Evolutionary conservation across 305 asterid species (phyloP).

Genomic region (Rubia peregrina): DNA sequence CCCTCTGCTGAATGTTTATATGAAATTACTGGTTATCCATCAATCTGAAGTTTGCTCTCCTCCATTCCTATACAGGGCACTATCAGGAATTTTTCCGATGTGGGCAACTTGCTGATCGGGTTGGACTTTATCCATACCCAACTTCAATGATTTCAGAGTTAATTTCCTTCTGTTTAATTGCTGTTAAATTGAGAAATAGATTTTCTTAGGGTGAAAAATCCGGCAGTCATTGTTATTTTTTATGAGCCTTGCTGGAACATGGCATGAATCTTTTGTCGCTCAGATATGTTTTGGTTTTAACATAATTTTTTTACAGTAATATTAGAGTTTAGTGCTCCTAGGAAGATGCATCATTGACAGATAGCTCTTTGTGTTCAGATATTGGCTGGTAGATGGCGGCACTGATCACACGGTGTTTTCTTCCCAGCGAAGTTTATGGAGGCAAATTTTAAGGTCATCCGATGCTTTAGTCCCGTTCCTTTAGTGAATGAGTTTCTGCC

Average conservation of each 20-base stretch:
- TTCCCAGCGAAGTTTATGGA: neutral
- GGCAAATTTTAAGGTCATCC: neutral
- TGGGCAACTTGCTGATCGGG: conserved; percentile 5
- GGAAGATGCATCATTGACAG: neutral
- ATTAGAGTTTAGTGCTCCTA: neutral
- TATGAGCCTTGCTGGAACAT: no score
- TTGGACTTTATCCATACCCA: neutral
- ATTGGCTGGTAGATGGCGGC: neutral
- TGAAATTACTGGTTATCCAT: neutral
- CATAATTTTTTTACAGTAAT: no score
- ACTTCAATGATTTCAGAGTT: neutral
- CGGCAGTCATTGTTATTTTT: no score
- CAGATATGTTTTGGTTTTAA: no score
- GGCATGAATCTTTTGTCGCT: no score
- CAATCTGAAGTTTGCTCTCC: conserved; percentile 4
- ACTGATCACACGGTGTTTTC: neutral
- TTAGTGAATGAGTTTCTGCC: neutral
- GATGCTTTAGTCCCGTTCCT: neutral
- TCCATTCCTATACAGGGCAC: neutral
- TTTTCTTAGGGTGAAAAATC: neutral
- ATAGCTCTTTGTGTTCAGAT: neutral
- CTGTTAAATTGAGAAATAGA: neutral
- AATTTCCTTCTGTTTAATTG: neutral
- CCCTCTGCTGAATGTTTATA: neutral
- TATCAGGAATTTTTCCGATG: conserved; percentile 7